A percentile compares a stretch with the other conserved stretches of the same genome.
These are phyloP conservation scores for Diplodia seriata DNA, from an alignment of 2,329 filamentous ascomycete species.

Conservation along the genomic window DNA sequence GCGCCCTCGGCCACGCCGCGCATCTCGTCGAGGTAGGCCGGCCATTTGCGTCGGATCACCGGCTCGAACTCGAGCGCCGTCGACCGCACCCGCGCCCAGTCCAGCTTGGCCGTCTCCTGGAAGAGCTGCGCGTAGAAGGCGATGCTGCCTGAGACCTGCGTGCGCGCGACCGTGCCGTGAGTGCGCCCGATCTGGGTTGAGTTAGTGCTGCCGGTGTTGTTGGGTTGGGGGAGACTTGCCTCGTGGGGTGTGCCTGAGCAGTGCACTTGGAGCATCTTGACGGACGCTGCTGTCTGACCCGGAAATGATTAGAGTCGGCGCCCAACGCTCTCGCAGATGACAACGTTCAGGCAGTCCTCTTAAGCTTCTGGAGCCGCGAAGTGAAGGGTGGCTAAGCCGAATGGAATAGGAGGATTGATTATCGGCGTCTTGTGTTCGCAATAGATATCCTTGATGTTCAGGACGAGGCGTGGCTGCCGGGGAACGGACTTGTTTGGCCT, in stretches of 20 bases:
- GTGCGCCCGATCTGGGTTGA: slow-evolving; percentile 53
- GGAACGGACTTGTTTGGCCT: too few relatives aligned
- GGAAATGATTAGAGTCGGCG: background rate
- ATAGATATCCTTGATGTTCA: too few relatives aligned
- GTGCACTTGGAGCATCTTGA: slow-evolving; percentile 49
- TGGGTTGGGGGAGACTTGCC: slow-evolving; percentile 37
- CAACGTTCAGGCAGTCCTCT: too few relatives aligned
- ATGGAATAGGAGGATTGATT: too few relatives aligned
- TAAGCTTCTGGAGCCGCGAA: too few relatives aligned
- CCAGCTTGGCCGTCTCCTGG: slow-evolving; percentile 53
- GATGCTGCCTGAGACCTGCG: slow-evolving; percentile 54
- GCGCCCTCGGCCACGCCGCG: slow-evolving; percentile 62
- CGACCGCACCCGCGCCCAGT: slow-evolving; percentile 55
- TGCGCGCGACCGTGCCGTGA: slow-evolving; percentile 52
- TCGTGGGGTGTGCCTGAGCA: slow-evolving; percentile 54
- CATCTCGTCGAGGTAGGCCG: slow-evolving; percentile 55
- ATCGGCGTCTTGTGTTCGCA: too few relatives aligned
- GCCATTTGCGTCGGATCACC: slow-evolving; percentile 53
- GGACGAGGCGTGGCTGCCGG: too few relatives aligned
- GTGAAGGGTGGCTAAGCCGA: too few relatives aligned
- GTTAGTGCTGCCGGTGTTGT: background rate
- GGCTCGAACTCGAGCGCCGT: slow-evolving; percentile 57
- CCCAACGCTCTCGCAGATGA: too few relatives aligned
- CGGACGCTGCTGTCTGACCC: background rate
- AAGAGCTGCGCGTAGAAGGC: slow-evolving; percentile 58